Evolutionary conservation across 176 grass and related monocot species (phyloP), one percentile per base, ranked within the genome.

Genomic region (Hyparrhenia diplandra): DNA sequence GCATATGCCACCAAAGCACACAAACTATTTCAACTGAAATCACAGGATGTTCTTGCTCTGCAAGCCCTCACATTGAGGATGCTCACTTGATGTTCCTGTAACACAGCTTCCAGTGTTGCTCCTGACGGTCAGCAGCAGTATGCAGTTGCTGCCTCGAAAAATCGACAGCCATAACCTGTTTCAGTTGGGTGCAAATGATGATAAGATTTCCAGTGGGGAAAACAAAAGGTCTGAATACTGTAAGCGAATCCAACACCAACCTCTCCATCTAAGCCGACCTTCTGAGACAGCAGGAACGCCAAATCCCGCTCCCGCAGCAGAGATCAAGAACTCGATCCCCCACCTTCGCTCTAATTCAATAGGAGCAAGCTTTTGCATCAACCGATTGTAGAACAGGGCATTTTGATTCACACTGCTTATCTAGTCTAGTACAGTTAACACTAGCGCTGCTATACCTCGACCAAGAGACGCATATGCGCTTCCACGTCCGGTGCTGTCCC

Each of bases 231-330:
- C 23, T 47, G 64, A 71, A 80, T 17, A 18, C 3, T 47, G 27
- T 2, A 28, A 75, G 21, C 67, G 25, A 71, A 71, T 72, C 16
- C 71, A 81, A 27, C 18, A 85, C 82, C 42, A 46, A 98, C 95
- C 92, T 98, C 78, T 80, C 95, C 95, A 31, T 95, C 84, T 8
- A 86, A n/a, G 69, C 90, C 95, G 51, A 95, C 92, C 76, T 95
- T 98, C 83, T 91, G 86, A 36, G 90, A 93, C 35, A 93, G 80
- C 54, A 93, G 86, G 73, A 95, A 98, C 2, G 88, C 75, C 75
- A 98, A 82, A 91, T 98, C 95, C 95, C 88, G 25, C 95, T 95
- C 59, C 92, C 95, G 52, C 95, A 98, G 68, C 95, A 98, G 61
- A 98, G 84, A 98, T 98, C 95, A 75, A 98, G 93, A 77, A 89